Evolutionary conservation across 257 asterid species (phyloP), one percentile per base, ranked within the genome.

Genomic region (Solanum stenotomum): DNA sequence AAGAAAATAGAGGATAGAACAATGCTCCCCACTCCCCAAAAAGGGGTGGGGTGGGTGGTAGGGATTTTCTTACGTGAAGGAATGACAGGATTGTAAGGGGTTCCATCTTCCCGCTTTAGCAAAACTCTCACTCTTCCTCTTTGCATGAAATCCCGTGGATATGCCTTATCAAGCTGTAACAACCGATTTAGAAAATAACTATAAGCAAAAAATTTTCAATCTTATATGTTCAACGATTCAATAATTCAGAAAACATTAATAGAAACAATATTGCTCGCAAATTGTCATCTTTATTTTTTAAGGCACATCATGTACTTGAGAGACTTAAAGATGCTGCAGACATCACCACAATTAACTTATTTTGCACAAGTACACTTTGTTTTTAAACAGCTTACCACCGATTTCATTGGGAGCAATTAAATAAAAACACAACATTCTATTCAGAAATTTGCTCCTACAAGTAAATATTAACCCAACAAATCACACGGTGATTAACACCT

Each of bases 71-170:
- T 89, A 96, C 99, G 94, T 44, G 96, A 93, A 83, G 98, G 81
- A 90, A 97, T 91, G 52, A 93, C 93, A 13, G 98, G 98, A 89
- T 97, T 97, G 91, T 31, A 91, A 27, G 91, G 91, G 89, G 90
- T 93, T 83, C 98, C 99, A 88, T 97, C 98, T 86, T 94, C 99
- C 90, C 87, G 93, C 91, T 95, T 97, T 93, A 96, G 90, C 93
- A 92, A 75, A 90, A 95, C 93, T 92, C 99, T 94, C 84, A 97
- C 98, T 90, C 99, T 94, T 90, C 99, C 99, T 83, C 96, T 90
- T 94, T 97, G 98, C 98, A 96, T 95, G 92, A 94, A 97, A 94
- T 97, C 99, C 85, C 99, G 93, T 0, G 99, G 99, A 91, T 97
- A 97, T 14, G 98, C 98, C 96, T 97, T 97, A 83, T 96, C 99